Evolutionary conservation across 2,329 filamentous ascomycete genomes (phyloP).

Genomic region (Monosporascus sp.): DNA sequence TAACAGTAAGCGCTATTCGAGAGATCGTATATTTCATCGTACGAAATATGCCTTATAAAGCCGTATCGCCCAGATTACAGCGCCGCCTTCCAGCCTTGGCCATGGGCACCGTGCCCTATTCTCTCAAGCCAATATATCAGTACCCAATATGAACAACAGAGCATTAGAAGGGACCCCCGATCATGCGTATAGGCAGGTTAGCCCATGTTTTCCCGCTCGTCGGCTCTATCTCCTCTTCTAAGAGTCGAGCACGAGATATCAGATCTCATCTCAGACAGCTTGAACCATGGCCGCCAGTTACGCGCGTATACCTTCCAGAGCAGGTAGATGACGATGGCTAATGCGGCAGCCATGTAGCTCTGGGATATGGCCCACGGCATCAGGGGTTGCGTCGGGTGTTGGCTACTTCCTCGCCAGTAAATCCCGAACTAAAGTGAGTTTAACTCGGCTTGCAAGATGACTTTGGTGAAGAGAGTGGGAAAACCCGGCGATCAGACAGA

Average conservation of each 20-base stretch:
- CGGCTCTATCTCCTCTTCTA: constrained; percentile 40
- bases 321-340: constrained; percentile 55
- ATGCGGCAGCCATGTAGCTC: constrained; percentile 49
- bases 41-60: no score
- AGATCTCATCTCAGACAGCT: constrained; percentile 57
- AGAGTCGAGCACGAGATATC: constrained; percentile 49
- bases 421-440: not conserved
- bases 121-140: no score
- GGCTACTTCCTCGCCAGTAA: constrained; percentile 25
- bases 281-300: constrained; percentile 53
- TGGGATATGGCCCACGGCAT: constrained; percentile 53
- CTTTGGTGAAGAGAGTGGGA: constrained; percentile 59
- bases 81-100: no score
- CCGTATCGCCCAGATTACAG: no score
- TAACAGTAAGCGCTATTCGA: no score
- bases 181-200: constrained; percentile 30
- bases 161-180: constrained; percentile 30
- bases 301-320: constrained; percentile 57
- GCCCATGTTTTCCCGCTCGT: constrained; percentile 27
- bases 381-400: constrained; percentile 23
- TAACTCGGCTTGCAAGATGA: not conserved
- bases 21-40: no score
- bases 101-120: no score
- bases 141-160: no score
- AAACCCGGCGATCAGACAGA: constrained; percentile 68